Base-by-base conservation (phyloP, 108 stramenopile species). In the Stephanodiscus triporus region DNA sequence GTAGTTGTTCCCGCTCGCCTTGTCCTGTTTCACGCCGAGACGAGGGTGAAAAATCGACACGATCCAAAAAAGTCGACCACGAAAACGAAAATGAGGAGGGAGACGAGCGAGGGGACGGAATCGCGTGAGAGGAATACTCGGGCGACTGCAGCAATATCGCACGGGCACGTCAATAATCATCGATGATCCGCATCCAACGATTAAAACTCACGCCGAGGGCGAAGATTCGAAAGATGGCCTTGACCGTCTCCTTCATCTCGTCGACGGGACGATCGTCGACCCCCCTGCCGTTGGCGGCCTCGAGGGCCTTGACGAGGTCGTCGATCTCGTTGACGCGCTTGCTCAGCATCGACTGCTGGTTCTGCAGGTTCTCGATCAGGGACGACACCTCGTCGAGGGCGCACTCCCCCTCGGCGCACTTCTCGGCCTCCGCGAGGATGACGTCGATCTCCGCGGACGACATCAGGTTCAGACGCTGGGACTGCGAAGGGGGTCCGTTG, bases 181-280 rank as follows among this genome's bases (percentile, higher is more conserved):
- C n/a, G n/a, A n/a, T n/a, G n/a, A n/a, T n/a, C n/a, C n/a, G n/a
- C n/a, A n/a, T n/a, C n/a, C n/a, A n/a, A n/a, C n/a, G n/a, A n/a
- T n/a, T n/a, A n/a, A n/a, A n/a, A 80, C 82, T 75, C 66, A 80
- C 82, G 47, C 78, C 82, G 8, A 80, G 48, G 20, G 84, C 64
- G 66, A 93, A 93, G 75, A 93, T 79, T 42, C 92, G 88, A 66
- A 87, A 88, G 59, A 93, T 84, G 23, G 89, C 92, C 63, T 86
- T 78, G 37, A 93, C 86, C 29, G 89, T 90, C 63, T 93, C 92
- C 54, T 80, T 76, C 42, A 93, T 74, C 73, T 93, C 92, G 73
- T 93, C 89, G 23, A 75, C 72, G 26, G 83, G 69, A 22, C 88
- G 87, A 6, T 85, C 82, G 17, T 85, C 83, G 43, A 13, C 43